Evolutionary conservation across 1,284 basidiomycete species (phyloP).

Genomic region (Earliella scabrosa): DNA sequence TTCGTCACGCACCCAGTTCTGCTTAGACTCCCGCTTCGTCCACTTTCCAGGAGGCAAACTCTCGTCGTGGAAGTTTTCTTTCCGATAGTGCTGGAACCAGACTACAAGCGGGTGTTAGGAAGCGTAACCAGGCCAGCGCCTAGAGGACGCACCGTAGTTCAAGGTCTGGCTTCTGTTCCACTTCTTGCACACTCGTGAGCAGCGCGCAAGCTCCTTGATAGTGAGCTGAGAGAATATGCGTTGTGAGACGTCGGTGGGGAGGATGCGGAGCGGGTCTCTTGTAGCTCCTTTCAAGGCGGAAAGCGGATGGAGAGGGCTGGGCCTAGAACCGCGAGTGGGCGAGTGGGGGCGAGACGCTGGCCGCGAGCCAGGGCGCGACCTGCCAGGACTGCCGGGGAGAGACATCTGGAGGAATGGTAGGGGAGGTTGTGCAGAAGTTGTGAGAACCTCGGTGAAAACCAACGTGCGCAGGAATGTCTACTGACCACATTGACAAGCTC

Average conservation of each 20-base stretch:
- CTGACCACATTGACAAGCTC: constrained; percentile 78
- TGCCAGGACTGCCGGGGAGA: constrained; percentile 45
- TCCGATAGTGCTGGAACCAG: constrained; percentile 88
- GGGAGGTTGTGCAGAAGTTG: too few species aligned
- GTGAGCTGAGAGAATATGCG: constrained; percentile 71
- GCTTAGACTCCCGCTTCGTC: constrained; percentile 85
- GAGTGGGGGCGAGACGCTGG: constrained; percentile 63
- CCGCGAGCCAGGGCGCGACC: constrained; percentile 51
- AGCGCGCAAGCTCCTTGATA: constrained; percentile 73
- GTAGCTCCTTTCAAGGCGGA: constrained; percentile 28
- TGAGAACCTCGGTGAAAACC: too few species aligned
- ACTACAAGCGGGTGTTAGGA: constrained; percentile 48
- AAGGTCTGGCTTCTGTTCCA: constrained; percentile 88
- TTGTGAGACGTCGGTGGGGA: constrained; percentile 84
- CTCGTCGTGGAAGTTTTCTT: constrained; percentile 79
- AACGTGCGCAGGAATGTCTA: constrained; percentile 20
- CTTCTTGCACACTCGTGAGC: constrained; percentile 80
- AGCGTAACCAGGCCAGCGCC: background rate
- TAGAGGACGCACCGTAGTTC: constrained; percentile 76
- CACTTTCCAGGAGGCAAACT: constrained; percentile 80
- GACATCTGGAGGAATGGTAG: constrained; percentile 61
- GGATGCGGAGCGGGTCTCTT: constrained; percentile 67
- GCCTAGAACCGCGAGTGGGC: constrained; percentile 55
- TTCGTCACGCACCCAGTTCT: constrained; percentile 81
- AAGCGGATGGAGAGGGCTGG: constrained; percentile 46